Evolutionary conservation across 179 eudicot species (phyloP), one percentile per base, ranked within the genome.

Genomic region (Pouteria campechiana): DNA sequence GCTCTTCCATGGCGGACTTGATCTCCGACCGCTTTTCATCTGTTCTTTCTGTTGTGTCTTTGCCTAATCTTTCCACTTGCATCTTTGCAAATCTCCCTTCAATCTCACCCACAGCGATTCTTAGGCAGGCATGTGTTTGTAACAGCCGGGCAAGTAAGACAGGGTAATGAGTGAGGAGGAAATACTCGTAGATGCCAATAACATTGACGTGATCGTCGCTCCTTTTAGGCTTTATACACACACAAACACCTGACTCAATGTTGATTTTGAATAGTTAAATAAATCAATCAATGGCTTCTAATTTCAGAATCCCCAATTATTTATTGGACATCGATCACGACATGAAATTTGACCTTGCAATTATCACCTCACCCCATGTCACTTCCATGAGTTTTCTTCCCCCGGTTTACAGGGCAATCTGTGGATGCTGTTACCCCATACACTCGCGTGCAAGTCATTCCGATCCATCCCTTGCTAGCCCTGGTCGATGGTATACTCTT

Each of bases 1-100:
- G 74, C 67, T 74, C 84, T 47, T 76, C 74, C 54, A 81, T 76
- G 51, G 70, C 74, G 15, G 70, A 63, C 46, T 70, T 65, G 41
- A 81, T 38, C 37, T 74, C 79, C 17, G 81, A 52, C 27, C 55
- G 57, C 23, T n/a, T 50, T 37, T 70, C 81, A n/a, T n/a, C 48
- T 40, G 48, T 27, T 70, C 83, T 51, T 69, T 70, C 41, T 48
- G 62, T 47, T 84, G 73, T 50, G 70, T 76, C 77, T 61, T 71
- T 15, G 45, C 62, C 1, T 39, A 10, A n/a, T 21, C 23, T 13
- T 17, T 17, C 56, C 50, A 24, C 5, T 37, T 37, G 13, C n/a
- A 7, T 25, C 9, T 22, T 16, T 7, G n/a, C 2, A 37, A 25
- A 42, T 20, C 23, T 19, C 28, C 19, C 27, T 14, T 42, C 32